Evolutionary conservation across 2,329 filamentous ascomycete species (phyloP).

Genomic region (Fusarium lateritium): DNA sequence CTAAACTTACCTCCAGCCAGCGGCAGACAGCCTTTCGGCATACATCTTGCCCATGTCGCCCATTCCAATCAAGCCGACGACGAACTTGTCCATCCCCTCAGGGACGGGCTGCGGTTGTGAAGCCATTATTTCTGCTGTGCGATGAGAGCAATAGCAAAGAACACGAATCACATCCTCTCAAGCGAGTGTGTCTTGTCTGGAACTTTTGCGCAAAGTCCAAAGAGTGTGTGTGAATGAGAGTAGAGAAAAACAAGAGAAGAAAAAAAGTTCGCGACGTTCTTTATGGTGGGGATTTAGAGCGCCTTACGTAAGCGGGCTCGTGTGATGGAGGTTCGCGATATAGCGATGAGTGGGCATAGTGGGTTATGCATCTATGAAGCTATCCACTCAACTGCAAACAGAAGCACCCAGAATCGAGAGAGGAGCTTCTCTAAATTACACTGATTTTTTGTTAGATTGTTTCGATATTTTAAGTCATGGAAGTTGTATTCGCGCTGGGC

Average conservation of each 20-base stretch:
- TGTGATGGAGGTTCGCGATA: conserved; percentile 33
- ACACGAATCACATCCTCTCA: conserved; percentile 50
- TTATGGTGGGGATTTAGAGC: conserved; percentile 41
- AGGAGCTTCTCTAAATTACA: conserved; percentile 9
- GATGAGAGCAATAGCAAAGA: conserved; percentile 44
- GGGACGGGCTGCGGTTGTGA: conserved; percentile 51
- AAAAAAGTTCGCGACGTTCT: conserved; percentile 47
- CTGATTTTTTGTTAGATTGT: conserved; percentile 16
- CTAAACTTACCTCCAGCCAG: conserved; percentile 89
- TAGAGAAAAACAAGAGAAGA: conserved; percentile 30
- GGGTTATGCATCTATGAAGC: conserved; percentile 45
- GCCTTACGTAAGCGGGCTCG: conserved; percentile 41
- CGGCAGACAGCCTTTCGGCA: conserved; percentile 86
- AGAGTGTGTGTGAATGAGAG: conserved; percentile 21
- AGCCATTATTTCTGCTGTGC: conserved; percentile 52
- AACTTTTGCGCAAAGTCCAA: conserved; percentile 34
- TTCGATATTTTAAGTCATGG: conserved; percentile 53
- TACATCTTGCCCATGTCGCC: conserved; percentile 99
- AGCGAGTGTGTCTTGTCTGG: conserved; percentile 29
- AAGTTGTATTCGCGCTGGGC: conserved; percentile 76
- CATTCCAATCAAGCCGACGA: conserved; percentile 97
- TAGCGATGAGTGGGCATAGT: conserved; percentile 38
- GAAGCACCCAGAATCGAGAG: conserved; percentile 29
- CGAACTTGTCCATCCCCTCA: conserved; percentile 75
- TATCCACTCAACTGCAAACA: conserved; percentile 26